Conservation (phyloP, 176 grass and related monocot genomes). For the Bromus sterilis region DNA sequence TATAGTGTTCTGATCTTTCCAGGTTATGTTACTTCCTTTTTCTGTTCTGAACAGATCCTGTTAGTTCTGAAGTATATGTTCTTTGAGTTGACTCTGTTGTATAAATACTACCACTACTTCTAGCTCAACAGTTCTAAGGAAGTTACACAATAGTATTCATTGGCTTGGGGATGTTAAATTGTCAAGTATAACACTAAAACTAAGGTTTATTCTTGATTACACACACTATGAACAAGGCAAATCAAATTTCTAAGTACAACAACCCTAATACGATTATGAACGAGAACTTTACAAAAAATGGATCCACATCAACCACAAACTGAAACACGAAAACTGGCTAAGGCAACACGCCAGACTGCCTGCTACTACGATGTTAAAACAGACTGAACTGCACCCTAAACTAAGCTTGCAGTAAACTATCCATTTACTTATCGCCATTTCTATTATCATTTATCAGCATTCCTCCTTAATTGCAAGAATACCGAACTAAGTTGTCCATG, state of each 20-base stretch:
- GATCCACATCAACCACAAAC: background rate
- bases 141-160: background rate
- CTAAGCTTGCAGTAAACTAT: background rate
- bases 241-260: background rate
- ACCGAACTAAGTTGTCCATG: background rate
- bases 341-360: background rate
- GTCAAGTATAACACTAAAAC: background rate
- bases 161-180: background rate
- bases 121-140: background rate
- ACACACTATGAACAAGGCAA: background rate
- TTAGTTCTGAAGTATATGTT: background rate
- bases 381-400: background rate
- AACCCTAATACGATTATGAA: background rate
- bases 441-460: background rate
- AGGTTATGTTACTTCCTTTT: constrained; percentile 4
- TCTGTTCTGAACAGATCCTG: constrained; percentile 3
- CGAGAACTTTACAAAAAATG: background rate
- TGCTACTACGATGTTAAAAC: background rate
- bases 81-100: background rate
- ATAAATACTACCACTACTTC: background rate
- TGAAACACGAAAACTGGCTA: background rate
- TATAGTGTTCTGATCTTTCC: constrained; percentile 1
- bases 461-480: background rate
- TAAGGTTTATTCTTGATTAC: background rate
- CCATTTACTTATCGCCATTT: background rate